Evolutionary conservation across 768 basidiomycete species (phyloP).

Genomic region (Leccinum sublutescens): DNA sequence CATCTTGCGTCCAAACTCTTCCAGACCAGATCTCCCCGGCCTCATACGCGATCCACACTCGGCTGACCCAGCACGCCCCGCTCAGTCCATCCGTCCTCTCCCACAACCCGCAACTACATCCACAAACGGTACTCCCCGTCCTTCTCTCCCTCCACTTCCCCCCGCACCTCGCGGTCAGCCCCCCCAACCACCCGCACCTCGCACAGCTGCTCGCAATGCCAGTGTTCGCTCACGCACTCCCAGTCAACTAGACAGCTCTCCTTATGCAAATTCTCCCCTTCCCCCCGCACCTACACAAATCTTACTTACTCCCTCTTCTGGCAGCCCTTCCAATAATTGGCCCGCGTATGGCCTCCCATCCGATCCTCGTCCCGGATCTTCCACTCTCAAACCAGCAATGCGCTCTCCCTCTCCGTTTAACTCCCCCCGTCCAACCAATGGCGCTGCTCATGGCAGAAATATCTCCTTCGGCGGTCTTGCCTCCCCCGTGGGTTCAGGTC

Average conservation of each 20-base stretch:
- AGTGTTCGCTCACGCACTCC: slow-evolving; percentile 48
- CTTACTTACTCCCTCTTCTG: slow-evolving; percentile 41
- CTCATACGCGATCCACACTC: slow-evolving; percentile 59
- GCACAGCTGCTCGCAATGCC: slow-evolving; percentile 32
- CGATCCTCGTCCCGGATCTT: slow-evolving; percentile 57
- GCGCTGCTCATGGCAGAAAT: slow-evolving; percentile 50
- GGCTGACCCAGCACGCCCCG: slow-evolving; percentile 51
- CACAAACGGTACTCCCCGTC: slow-evolving; percentile 36
- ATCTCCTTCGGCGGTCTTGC: slow-evolving; percentile 47
- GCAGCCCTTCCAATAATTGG: slow-evolving; percentile 39
- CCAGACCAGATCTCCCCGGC: slow-evolving; percentile 65
- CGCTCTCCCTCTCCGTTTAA: slow-evolving; percentile 35
- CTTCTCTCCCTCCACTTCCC: slow-evolving; percentile 63
- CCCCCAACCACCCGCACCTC: slow-evolving; percentile 42
- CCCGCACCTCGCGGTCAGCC: slow-evolving; percentile 70
- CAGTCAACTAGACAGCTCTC: slow-evolving; percentile 51
- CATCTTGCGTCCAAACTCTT: slow-evolving; percentile 57
- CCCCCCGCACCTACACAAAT: slow-evolving; percentile 40
- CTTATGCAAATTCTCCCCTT: slow-evolving; percentile 43
- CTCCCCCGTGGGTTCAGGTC: slow-evolving; percentile 36
- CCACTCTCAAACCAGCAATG: slow-evolving; percentile 39
- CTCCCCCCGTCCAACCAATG: slow-evolving; percentile 41
- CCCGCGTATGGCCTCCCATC: slow-evolving; percentile 54
- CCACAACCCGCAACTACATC: slow-evolving; percentile 31
- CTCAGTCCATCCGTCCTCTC: slow-evolving; percentile 26